Evolutionary conservation across 345 rosid species (phyloP).

Genomic region (Sisymbrium altissimum): DNA sequence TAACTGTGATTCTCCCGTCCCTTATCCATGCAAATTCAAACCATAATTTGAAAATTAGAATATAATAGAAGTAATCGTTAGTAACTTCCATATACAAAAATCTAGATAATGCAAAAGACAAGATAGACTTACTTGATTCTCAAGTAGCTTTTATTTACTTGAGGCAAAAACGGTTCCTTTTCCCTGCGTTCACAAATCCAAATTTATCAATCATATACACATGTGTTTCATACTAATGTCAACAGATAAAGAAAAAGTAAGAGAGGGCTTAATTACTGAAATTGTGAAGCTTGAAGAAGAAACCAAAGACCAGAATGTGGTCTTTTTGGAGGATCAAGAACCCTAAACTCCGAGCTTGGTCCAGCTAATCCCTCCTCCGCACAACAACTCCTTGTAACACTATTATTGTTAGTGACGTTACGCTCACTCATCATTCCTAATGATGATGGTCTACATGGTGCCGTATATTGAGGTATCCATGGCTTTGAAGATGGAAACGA

Average conservation of each 20-base stretch:
- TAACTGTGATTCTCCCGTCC: conserved; percentile 93
- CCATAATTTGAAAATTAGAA: neutral
- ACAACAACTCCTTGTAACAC: conserved; percentile 3
- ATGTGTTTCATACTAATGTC: neutral
- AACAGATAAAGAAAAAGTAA: neutral
- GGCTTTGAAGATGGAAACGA: conserved; percentile 30
- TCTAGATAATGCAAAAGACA: neutral
- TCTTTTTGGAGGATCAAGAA: conserved; percentile 73
- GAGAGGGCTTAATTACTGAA: conserved; percentile 51
- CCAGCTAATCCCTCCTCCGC: conserved; percentile 41
- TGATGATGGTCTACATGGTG: conserved; percentile 49
- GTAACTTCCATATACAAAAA: neutral
- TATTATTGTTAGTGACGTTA: conserved; percentile 12
- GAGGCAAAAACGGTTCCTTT: conserved; percentile 87
- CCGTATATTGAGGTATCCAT: conserved; percentile 45
- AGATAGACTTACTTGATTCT: conserved; percentile 78
- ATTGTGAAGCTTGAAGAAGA: conserved; percentile 77
- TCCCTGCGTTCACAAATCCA: conserved; percentile 50
- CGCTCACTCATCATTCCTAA: conserved; percentile 33
- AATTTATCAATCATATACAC: neutral
- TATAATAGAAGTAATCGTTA: conserved; percentile 12
- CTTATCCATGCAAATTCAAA: conserved; percentile 41
- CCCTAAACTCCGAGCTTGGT: conserved; percentile 62
- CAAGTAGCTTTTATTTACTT: conserved; percentile 86
- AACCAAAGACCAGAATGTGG: conserved; percentile 95